phyloP scores from a whole-genome alignment of 495 filamentous ascomycete genomes.

The Neurospora intermedia region DNA sequence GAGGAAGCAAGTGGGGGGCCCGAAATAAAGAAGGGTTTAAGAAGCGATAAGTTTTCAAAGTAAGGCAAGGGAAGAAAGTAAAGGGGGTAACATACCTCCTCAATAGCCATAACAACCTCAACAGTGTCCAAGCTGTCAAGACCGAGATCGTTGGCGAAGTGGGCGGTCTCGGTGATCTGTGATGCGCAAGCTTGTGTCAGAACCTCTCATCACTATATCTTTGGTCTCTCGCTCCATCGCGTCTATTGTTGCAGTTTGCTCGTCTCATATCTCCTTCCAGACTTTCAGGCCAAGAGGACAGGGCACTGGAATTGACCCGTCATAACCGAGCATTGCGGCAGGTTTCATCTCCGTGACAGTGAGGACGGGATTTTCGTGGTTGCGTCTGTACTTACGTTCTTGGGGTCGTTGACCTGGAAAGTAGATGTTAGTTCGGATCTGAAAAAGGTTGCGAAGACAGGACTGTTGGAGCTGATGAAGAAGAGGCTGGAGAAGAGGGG shows the following conservation, averaged over 20 bases:
- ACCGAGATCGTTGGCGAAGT: slow-evolving; percentile 94
- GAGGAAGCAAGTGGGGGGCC: background rate
- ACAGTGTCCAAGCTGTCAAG: slow-evolving; percentile 96
- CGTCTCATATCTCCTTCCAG: background rate
- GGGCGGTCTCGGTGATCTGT: slow-evolving; percentile 67
- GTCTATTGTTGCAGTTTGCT: background rate
- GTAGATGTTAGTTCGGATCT: slow-evolving; percentile 12
- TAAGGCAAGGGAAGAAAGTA: background rate
- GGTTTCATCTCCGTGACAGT: background rate
- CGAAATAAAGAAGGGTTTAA: background rate
- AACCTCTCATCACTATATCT: background rate
- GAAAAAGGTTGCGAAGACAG: background rate
- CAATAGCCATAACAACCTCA: slow-evolving; percentile 99
- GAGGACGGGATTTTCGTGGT: background rate
- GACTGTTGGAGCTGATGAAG: background rate
- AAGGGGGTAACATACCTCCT: slow-evolving; percentile 62
- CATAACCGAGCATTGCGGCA: background rate
- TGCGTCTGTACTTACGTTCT: slow-evolving; percentile 47
- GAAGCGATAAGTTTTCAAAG: background rate
- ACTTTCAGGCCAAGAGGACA: background rate
- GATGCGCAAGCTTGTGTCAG: slow-evolving; percentile 2
- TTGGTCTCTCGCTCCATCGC: background rate
- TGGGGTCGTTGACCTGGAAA: slow-evolving; percentile 58
- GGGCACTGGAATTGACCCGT: background rate
- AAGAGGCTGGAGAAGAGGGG: background rate